Evolutionary conservation across 441 rosid genomes (phyloP), one percentile per base, ranked within the genome.

Genomic region (Theobroma grandiflorum): DNA sequence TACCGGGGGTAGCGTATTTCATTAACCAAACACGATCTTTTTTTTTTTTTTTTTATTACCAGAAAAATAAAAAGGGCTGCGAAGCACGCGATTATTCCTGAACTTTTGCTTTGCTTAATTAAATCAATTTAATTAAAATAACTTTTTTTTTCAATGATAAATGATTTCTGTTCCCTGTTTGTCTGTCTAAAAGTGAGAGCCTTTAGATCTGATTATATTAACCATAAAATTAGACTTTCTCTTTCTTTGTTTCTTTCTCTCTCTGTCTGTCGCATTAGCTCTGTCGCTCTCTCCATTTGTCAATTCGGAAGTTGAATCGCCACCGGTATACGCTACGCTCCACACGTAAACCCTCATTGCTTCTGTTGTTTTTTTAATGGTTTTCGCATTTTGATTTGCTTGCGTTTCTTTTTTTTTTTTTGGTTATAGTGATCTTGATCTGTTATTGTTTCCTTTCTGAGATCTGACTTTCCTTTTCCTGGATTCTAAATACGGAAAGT

Each of bases 341-440:
- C 76, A 26, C 74, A 61, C 82, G 74, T 80, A 85, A 89, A 77
- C 87, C 91, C 90, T 84, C 81, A 80, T 79, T 80, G 47, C 45
- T 82, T 82, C 3, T 53, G 8, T 72, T 64, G n/a, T 80, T 71
- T 71, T 6, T 50, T 53, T 4, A 75, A 53, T 47, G 74, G 43
- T 47, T 26, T 45, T 26, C 2, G 8, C 20, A 65, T 82, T 79
- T 78, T 52, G 57, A 65, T 68, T 61, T 52, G 37, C n/a, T 26
- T 64, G 45, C 7, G 38, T 57, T 57, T 61, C 74, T 78, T 78
- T 84, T 80, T 72, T 82, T 82, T 81, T 81, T 64, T 49, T 47
- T 37, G 37, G 73, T 71, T 31, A 8, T 11, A 20, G 11, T 55
- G 35, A 57, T 73, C 65, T 57, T 38, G 76, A 73, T 73, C 76